phyloP scores from a whole-genome alignment of 306 rosid genomes.

The Malus orientalis region DNA sequence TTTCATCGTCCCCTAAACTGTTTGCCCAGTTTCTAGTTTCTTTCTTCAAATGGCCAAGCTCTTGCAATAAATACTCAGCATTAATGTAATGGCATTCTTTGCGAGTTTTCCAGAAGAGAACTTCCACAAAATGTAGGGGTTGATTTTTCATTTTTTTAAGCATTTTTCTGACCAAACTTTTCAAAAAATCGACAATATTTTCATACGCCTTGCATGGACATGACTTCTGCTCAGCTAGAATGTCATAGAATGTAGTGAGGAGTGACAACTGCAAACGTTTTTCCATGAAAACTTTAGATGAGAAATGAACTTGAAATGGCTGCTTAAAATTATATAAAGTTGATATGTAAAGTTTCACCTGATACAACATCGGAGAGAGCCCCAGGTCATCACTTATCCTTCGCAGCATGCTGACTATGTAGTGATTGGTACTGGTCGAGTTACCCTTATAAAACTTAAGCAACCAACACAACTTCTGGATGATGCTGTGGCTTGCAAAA shows the following conservation, averaged over 20 bases:
- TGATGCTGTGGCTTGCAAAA: slow-evolving; percentile 59
- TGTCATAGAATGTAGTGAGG: slow-evolving; percentile 59
- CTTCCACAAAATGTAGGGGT: slow-evolving; percentile 85
- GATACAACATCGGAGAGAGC: slow-evolving; percentile 89
- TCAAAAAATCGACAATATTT: slow-evolving; percentile 59
- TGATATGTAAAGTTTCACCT: slow-evolving; percentile 44
- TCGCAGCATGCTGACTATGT: slow-evolving; percentile 60
- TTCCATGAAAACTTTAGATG: slow-evolving; percentile 6
- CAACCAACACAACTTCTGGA: slow-evolving; percentile 86
- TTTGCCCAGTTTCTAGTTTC: slow-evolving; percentile 44
- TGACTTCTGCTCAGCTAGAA: slow-evolving; percentile 69
- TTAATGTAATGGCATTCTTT: slow-evolving; percentile 82
- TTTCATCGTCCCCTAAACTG: slow-evolving; percentile 32
- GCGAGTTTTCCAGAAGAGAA: slow-evolving; percentile 89
- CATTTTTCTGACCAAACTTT: slow-evolving; percentile 69
- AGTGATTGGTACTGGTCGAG: slow-evolving; percentile 61
- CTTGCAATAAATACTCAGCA: slow-evolving; percentile 75
- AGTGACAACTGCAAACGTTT: slow-evolving; percentile 64
- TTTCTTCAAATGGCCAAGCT: slow-evolving; percentile 64
- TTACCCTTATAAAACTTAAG: slow-evolving; percentile 94
- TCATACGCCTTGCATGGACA: slow-evolving; percentile 55
- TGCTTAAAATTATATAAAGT: slow-evolving; percentile 1
- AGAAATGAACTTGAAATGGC: slow-evolving; percentile 10
- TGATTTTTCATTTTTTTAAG: slow-evolving; percentile 75
- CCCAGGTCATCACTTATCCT: slow-evolving; percentile 76